A percentile compares a stretch with the other conserved stretches of the same genome.
These are phyloP conservation scores for Globisporangium cederbergense DNA, from an alignment of 352 stramenopile genomes.

Conservation along the genomic window DNA sequence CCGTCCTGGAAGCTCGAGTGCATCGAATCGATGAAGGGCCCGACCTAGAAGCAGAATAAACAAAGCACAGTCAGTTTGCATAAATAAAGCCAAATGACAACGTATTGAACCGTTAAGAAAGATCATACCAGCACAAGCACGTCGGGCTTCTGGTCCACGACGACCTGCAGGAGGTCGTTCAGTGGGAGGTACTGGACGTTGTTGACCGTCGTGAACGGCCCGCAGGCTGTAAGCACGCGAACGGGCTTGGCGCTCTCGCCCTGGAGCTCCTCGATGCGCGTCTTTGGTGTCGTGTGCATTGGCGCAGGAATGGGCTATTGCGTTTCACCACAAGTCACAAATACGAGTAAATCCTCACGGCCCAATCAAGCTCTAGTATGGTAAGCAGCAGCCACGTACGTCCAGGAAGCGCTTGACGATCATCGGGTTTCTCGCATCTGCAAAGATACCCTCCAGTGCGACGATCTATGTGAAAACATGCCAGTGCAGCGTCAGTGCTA, in stretches of 20 bases:
- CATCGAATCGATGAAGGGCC: conserved; percentile 95
- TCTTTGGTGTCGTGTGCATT: conserved; percentile 38
- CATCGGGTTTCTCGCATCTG: conserved; percentile 68
- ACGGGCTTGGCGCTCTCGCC: conserved; percentile 38
- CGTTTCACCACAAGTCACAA: not conserved
- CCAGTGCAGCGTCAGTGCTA: not conserved
- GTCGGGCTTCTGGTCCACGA: conserved; percentile 85
- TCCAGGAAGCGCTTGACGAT: conserved; percentile 77
- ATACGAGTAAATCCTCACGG: not conserved
- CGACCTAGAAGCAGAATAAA: conserved; percentile 46
- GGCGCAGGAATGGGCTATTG: conserved; percentile 57
- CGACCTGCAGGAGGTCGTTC: conserved; percentile 89
- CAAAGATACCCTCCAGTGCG: conserved; percentile 70
- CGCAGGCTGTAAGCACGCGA: conserved; percentile 88
- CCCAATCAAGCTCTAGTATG: not conserved
- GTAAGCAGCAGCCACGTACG: conserved; percentile 23
- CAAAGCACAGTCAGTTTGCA: not conserved
- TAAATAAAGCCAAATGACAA: too few relatives aligned
- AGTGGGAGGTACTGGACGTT: conserved; percentile 95
- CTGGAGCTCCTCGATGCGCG: conserved; percentile 48
- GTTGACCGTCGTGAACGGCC: conserved; percentile 94
- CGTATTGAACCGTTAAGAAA: not conserved
- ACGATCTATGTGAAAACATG: conserved; percentile 52
- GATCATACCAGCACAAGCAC: conserved; percentile 89
- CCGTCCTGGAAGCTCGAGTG: conserved; percentile 89